Evolutionary conservation across 1,284 basidiomycete genomes (phyloP).

Genomic region (Tremellales sp.): DNA sequence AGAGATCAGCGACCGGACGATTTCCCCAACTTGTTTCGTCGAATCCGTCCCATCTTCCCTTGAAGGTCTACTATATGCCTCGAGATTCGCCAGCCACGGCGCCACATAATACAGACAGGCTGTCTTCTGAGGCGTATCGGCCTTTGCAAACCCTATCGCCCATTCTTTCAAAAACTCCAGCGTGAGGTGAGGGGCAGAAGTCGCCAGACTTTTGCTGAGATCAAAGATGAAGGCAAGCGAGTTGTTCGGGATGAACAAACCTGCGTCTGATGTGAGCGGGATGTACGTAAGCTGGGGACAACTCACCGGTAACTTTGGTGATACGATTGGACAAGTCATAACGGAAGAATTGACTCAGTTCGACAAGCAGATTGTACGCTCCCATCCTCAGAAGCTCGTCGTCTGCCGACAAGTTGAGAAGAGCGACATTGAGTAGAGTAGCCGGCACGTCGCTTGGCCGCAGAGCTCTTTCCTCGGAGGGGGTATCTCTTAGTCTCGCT

Average conservation of each 20-base stretch:
- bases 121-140: constrained; percentile 63
- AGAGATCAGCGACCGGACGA: constrained; percentile 69
- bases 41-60: constrained; percentile 45
- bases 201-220: constrained; percentile 68
- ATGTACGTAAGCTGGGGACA: not conserved
- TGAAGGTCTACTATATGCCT: constrained; percentile 65
- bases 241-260: constrained; percentile 69
- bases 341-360: constrained; percentile 71
- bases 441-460: constrained; percentile 77
- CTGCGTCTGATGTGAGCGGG: too few species aligned
- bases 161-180: constrained; percentile 83
- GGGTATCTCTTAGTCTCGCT: constrained; percentile 47
- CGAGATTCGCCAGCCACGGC: constrained; percentile 80
- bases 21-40: constrained; percentile 59
- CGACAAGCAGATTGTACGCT: constrained; percentile 70
- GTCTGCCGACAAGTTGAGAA: constrained; percentile 67
- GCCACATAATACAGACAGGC: constrained; percentile 73
- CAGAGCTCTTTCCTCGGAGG: constrained; percentile 62
- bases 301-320: constrained; percentile 59
- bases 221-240: constrained; percentile 60
- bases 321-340: constrained; percentile 67
- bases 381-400: constrained; percentile 71
- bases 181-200: constrained; percentile 70
- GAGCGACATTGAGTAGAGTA: constrained; percentile 72
- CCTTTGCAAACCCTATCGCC: constrained; percentile 54